These are phyloP conservation scores for Verticillium albo-atrum DNA, from an alignment of 2,329 filamentous ascomycete genomes.

Conservation along the genomic window DNA sequence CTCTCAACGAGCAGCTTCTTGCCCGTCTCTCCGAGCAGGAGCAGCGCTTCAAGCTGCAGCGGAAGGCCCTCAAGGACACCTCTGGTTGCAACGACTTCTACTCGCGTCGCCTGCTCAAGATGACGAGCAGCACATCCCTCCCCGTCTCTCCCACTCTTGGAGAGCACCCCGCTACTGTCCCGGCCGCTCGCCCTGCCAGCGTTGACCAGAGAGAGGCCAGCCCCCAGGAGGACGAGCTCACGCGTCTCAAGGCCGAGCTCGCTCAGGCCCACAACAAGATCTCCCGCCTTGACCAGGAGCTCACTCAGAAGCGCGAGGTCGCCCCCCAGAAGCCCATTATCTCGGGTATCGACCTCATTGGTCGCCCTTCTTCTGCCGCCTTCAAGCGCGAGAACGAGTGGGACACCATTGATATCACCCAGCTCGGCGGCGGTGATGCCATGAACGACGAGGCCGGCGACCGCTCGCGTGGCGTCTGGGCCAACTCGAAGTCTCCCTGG, in stretches of 20 bases:
- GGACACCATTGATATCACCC: conserved; percentile 48
- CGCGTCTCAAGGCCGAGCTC: conserved; percentile 66
- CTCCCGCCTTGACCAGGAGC: conserved; percentile 65
- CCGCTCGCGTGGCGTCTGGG: conserved; percentile 48
- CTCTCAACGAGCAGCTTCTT: conserved; percentile 65
- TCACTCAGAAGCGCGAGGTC: conserved; percentile 53
- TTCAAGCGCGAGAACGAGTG: conserved; percentile 41
- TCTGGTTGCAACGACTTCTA: conserved; percentile 31
- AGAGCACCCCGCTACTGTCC: conserved; percentile 40
- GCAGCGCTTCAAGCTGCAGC: conserved; percentile 53
- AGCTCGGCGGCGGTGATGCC: conserved; percentile 53
- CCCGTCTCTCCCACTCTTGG: conserved; percentile 61
- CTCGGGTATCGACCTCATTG: not conserved
- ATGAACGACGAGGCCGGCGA: conserved; percentile 47
- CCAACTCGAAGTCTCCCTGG: conserved; percentile 39
- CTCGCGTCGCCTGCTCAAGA: conserved; percentile 36
- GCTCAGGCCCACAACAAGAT: conserved; percentile 68
- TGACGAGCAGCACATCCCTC: conserved; percentile 52
- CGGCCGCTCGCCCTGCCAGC: conserved; percentile 50
- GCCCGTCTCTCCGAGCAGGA: conserved; percentile 72
- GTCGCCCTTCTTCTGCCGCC: not conserved
- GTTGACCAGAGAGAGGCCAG: conserved; percentile 36
- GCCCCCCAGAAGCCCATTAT: conserved; percentile 23
- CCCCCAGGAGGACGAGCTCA: conserved; percentile 49
- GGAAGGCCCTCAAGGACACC: conserved; percentile 41